These are phyloP conservation scores for Magnolia officinalis DNA, from an alignment of 164 flowering plant species.

Conservation along the genomic window DNA sequence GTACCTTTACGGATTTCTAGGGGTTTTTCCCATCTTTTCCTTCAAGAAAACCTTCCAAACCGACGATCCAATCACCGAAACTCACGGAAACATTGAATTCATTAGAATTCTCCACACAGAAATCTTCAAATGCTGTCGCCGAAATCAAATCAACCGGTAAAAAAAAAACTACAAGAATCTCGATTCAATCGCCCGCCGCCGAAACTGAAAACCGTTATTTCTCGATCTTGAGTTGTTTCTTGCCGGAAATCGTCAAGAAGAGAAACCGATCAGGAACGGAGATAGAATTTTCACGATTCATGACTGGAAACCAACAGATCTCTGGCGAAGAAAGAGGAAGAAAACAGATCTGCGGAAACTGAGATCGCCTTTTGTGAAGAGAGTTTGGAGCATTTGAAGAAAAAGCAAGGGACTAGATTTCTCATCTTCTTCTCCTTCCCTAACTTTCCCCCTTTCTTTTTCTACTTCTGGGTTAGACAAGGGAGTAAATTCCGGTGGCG, in stretches of 20 bases:
- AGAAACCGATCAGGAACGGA: not conserved
- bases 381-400: not conserved
- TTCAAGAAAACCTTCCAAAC: not conserved
- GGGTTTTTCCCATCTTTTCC: not conserved
- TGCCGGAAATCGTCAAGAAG: not conserved
- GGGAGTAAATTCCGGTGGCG: not conserved
- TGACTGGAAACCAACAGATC: slow-evolving; percentile 9
- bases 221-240: slow-evolving; percentile 3
- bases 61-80: not conserved
- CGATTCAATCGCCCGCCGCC: not conserved
- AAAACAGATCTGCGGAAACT: not conserved
- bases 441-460: not conserved
- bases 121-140: not conserved
- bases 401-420: not conserved
- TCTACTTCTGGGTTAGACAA: not conserved
- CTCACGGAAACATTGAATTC: no score
- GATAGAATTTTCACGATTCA: slow-evolving; percentile 3
- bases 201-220: not conserved
- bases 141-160: not conserved
- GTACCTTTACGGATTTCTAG: slow-evolving; percentile 8
- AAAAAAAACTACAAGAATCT: not conserved
- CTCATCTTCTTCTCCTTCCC: not conserved
- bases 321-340: not conserved
- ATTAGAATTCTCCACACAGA: not conserved
- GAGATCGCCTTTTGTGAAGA: not conserved